Evolutionary conservation across 148 eudicot species (phyloP), one percentile per base, ranked within the genome.

Genomic region (Linanthus parryae): DNA sequence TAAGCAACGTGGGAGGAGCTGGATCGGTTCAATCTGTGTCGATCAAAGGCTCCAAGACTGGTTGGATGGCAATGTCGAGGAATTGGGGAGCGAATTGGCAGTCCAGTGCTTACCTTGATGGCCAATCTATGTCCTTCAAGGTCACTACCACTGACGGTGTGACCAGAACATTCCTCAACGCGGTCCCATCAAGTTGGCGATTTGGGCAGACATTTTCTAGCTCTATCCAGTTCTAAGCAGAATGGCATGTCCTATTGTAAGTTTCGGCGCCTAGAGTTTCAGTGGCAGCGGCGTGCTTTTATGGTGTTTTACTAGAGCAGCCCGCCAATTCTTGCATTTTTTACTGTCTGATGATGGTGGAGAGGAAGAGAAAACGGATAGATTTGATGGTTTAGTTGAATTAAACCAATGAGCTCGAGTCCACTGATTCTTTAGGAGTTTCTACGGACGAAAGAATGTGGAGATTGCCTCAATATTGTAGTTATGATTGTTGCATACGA

Each of bases 51-150:
- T 66, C 92, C 5, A 70, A 41, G 5, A 85, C 80, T 3, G 67
- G 42, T 12, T 91, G 98, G 96, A 58, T 70, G 44, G 19, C 80
- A 2, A 81, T 91, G 94, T 83, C 98, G 3, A 79, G 87, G 29
- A 91, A 91, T 44, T 87, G 98, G 98, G 98, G 98, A 25, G 80
- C 84, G 7, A 83, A 86, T 41, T 91, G 95, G 95, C 98, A 91
- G 61, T 79, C 96, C 8, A 68, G 68, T 40, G 52, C 81, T 3
- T 84, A 77, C 47, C 79, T 91, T 0, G 54, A 79, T 23, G 83
- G 96, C 18, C 98, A 87, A 52, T 45, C 85, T 16, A 52, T 91
- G 28, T 91, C 98, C 1, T 91, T 91, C 64, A 73, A 20, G 59
- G 66, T 91, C 61, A 81, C 90, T 1, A 71, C 84, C 2, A 66